Evolutionary conservation across 371 early-diverging fungal species (phyloP), one percentile per base, ranked within the genome.

Genomic region (Umbelopsis sp.): DNA sequence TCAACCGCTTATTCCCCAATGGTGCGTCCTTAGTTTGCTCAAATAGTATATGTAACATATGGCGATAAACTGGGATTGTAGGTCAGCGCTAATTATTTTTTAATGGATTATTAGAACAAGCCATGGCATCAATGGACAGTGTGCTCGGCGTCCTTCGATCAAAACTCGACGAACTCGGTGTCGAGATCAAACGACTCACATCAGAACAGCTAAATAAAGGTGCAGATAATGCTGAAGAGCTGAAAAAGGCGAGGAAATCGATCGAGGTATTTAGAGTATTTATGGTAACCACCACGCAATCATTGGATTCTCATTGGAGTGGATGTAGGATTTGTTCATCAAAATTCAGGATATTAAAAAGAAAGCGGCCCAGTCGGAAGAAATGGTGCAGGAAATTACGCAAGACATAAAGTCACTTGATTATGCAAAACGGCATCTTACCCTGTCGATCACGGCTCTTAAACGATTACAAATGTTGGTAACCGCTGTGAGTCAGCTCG

Each of bases 321-420:
- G 18, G 18, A 38, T 16, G 20, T 16, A 92, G 95, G 84, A 87
- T 64, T 76, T 98, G 63, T 92, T 91, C 80, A 82, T 86, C 22
- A 83, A 89, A 44, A 93, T 97, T 29, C 89, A 90, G 69, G 87
- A 86, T 65, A 97, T 98, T 73, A 92, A 93, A 67, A 79, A 81
- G 48, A 94, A 94, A 75, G 95, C 96, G 25, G 78, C 89, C 0
- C 88, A 91, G 53, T 92, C 97, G 0, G 97, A 97, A 70, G 80
- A 87, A 5, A 92, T 91, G 88, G 97, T 97, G 0, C 90, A 91
- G 53, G 96, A 96, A 65, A 97, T 98, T 52, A 97, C 99, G 11
- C 88, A 91, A 69, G 99, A 98, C 69, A 97, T 98, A 69, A 96
- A 95, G 76, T 86, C 92, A 4, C 81, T 98, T 22, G 99, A 98